Evolutionary conservation across 257 asterid species (phyloP).

Genomic region (Phtheirospermum japonicum): DNA sequence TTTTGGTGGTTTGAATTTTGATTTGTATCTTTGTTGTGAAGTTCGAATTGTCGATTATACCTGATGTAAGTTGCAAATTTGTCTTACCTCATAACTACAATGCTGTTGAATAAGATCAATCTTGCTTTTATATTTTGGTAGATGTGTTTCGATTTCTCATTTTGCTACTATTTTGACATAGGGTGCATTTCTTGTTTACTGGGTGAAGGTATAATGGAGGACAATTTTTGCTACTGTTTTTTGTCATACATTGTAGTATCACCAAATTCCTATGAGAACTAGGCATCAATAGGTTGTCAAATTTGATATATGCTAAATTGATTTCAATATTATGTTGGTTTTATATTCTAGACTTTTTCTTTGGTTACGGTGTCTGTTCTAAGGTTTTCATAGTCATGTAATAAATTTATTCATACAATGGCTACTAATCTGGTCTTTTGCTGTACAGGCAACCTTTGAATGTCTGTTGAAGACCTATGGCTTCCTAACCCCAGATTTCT

Average conservation of each 20-base stretch:
- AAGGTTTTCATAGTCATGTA: not conserved
- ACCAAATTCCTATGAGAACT: no score
- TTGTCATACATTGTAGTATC: no score
- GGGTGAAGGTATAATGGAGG: no score
- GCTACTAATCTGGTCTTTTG: not conserved
- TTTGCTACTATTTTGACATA: no score
- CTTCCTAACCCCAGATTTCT: constrained; percentile 65
- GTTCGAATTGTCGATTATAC: not conserved
- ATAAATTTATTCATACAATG: not conserved
- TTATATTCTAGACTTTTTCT: not conserved
- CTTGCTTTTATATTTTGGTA: not conserved
- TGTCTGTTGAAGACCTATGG: constrained; percentile 67
- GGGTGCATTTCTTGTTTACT: no score
- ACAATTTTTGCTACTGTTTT: no score
- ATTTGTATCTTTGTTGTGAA: not conserved
- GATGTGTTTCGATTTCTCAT: not conserved
- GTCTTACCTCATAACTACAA: not conserved
- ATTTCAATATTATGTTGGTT: not conserved
- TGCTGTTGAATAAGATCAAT: not conserved
- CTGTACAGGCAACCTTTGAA: constrained; percentile 62
- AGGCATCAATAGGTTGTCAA: no score
- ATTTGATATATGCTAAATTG: no score
- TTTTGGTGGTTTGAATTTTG: not conserved
- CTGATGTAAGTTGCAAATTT: no score
- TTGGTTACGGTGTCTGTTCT: not conserved